phyloP scores from a whole-genome alignment of 2,329 filamentous ascomycete species.

The Apiospora rasikravindrae region DNA sequence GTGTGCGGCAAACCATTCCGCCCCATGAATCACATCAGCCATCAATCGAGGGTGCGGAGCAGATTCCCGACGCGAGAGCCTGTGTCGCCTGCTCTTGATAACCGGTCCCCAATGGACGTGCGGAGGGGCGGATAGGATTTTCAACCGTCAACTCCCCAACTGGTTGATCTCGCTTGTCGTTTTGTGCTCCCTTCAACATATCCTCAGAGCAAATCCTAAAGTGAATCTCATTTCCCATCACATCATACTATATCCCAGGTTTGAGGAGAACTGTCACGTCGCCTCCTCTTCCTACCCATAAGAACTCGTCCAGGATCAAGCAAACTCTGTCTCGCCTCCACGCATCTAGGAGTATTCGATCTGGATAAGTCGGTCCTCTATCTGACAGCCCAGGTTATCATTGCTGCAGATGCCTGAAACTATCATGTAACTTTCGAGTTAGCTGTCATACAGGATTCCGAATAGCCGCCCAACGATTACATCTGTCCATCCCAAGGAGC shows the following conservation, averaged over 20 bases:
- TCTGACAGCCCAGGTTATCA: not conserved
- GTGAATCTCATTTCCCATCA: not conserved
- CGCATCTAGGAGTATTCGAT: not conserved
- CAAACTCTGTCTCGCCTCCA: not conserved
- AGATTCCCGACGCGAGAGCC: not conserved
- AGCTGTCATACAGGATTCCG: slow-evolving; percentile 6
- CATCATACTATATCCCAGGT: not conserved
- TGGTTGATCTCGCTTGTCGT: not conserved
- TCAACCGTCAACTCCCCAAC: not conserved
- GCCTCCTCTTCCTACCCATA: not conserved
- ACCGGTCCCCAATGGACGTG: not conserved
- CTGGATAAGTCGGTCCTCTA: not conserved
- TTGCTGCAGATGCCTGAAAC: not conserved
- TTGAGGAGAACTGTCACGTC: slow-evolving; percentile 4
- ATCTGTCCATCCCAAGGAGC: not conserved
- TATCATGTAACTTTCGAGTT: not conserved
- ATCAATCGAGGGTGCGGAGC: not conserved
- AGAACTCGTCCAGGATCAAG: not conserved
- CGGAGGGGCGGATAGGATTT: too few species aligned
- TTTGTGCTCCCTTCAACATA: not conserved
- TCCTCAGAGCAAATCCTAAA: not conserved
- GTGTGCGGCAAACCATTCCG: not conserved
- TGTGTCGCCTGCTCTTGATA: not conserved
- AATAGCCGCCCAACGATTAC: slow-evolving; percentile 9
- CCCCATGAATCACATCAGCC: not conserved